Percentiles rank a stretch among this genome's conserved stretches.
phyloP scores from a whole-genome alignment of 371 early-diverging fungal genomes.

The Apophysomyces variabilis region DNA sequence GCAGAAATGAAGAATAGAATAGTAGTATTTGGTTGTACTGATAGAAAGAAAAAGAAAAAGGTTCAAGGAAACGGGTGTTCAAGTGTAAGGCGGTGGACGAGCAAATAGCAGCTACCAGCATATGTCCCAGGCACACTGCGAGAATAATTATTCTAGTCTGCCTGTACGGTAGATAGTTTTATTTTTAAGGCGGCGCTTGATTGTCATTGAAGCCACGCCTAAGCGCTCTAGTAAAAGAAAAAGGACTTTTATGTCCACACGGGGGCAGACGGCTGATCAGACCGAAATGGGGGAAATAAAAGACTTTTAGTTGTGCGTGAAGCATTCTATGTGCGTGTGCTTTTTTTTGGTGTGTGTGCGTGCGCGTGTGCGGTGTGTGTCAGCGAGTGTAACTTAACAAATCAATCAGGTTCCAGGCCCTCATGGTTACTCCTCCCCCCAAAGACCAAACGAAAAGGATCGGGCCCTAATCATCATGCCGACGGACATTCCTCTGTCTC shows the following conservation, averaged over 20 bases:
- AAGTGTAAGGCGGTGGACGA: background rate
- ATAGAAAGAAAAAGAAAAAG: background rate
- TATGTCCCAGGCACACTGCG: too few species aligned
- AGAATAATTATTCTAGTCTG: background rate
- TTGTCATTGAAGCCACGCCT: background rate
- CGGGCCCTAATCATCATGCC: conserved; percentile 24
- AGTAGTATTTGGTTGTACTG: background rate
- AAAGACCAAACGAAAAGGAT: conserved; percentile 2
- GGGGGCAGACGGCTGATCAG: conserved; percentile 3
- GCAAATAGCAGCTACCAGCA: too few species aligned
- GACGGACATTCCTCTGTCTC: conserved; percentile 11
- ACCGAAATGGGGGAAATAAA: background rate
- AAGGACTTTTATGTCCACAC: background rate
- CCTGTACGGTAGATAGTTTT: background rate
- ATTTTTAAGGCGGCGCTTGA: background rate
- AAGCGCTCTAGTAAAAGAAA: background rate
- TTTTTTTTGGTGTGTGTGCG: background rate
- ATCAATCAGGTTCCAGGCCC: conserved; percentile 10
- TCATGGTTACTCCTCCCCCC: background rate
- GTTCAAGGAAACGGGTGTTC: background rate
- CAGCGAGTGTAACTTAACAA: conserved; percentile 7
- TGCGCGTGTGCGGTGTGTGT: background rate
- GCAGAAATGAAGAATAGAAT: background rate
- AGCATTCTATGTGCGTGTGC: too few species aligned
- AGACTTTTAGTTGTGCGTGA: background rate